phyloP scores from a whole-genome alignment of 2,329 filamentous ascomycete species.

The Aurifilum marmelostoma region DNA sequence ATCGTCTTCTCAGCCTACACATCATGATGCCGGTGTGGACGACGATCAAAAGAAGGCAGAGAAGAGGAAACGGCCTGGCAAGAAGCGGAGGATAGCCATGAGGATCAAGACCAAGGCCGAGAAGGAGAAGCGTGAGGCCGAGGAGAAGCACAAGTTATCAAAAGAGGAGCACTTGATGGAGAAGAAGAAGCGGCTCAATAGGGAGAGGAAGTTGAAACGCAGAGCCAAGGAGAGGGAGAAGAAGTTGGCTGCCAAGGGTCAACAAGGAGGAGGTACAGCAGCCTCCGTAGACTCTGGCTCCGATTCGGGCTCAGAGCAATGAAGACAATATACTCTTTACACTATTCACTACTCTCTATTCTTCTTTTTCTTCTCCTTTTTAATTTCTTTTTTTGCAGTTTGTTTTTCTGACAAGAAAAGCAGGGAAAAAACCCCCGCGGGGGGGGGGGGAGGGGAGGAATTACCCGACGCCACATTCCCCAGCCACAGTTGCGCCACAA shows the following conservation, averaged over 20 bases:
- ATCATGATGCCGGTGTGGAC: constrained; percentile 21
- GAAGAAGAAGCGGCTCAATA: constrained; percentile 65
- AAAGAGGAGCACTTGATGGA: constrained; percentile 62
- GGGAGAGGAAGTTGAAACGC: constrained; percentile 62
- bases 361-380: background rate
- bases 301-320: constrained; percentile 16
- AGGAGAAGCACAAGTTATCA: constrained; percentile 44
- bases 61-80: constrained; percentile 55
- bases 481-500: constrained; percentile 4
- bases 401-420: too few relatives aligned
- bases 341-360: background rate
- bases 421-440: too few relatives aligned
- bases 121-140: constrained; percentile 45
- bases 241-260: constrained; percentile 42
- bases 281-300: constrained; percentile 17
- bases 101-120: constrained; percentile 49
- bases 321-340: background rate
- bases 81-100: constrained; percentile 60
- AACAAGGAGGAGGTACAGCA: constrained; percentile 14
- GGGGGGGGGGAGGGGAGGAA: background rate
- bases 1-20: constrained; percentile 14
- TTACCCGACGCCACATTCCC: background rate
- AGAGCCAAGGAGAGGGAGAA: constrained; percentile 60
- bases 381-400: background rate
- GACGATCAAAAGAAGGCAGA: constrained; percentile 14